phyloP scores from a whole-genome alignment of 1,284 basidiomycete genomes.

The Sporisorium sorghi region DNA sequence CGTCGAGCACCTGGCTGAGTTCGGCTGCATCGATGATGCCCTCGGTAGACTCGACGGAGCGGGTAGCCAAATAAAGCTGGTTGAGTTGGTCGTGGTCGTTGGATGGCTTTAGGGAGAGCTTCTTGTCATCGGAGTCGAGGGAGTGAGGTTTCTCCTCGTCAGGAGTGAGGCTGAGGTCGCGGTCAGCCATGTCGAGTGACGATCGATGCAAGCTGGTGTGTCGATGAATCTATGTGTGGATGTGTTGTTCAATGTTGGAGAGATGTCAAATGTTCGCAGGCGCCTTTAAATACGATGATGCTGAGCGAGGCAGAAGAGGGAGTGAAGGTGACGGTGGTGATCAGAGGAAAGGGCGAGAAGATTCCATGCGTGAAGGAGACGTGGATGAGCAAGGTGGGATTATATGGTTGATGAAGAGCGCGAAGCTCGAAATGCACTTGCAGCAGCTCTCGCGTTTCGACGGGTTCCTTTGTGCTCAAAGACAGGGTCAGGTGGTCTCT shows the following conservation, averaged over 20 bases:
- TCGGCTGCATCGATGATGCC: conserved; percentile 46
- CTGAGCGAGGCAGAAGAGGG: background rate
- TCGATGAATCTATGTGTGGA: no score
- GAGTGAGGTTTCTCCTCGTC: conserved; percentile 31
- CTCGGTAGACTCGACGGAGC: conserved; percentile 44
- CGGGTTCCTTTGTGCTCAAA: background rate
- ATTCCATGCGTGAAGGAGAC: conserved; percentile 26
- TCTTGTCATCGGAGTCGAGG: conserved; percentile 25
- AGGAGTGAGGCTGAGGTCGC: conserved; percentile 16
- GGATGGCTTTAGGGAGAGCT: conserved; percentile 25
- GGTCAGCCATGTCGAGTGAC: conserved; percentile 20
- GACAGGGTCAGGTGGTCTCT: background rate
- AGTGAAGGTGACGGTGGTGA: background rate
- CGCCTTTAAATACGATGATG: background rate
- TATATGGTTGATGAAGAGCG: no score
- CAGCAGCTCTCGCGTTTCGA: background rate
- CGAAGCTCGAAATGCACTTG: background rate
- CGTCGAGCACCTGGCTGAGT: conserved; percentile 45
- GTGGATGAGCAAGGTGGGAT: no score
- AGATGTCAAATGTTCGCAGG: no score
- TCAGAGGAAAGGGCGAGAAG: conserved; percentile 10
- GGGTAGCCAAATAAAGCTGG: conserved; percentile 32
- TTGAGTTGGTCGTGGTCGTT: conserved; percentile 13
- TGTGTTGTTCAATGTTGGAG: no score
- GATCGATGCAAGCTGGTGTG: no score